Conservation (phyloP, 2,329 filamentous ascomycete species). For the Fusarium marasasianum region DNA sequence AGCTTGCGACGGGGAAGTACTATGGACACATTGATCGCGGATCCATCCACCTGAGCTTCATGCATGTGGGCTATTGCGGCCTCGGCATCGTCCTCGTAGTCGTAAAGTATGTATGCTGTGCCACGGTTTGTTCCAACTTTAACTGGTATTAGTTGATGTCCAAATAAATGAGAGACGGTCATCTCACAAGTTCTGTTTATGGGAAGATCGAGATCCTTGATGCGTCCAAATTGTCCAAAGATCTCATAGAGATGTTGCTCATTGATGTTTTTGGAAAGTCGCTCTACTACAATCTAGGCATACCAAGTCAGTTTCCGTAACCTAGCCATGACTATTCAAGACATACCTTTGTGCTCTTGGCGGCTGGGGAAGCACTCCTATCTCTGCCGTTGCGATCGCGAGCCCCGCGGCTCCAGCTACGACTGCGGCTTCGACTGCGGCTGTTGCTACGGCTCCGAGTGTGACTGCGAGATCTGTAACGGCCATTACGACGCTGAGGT, state of each 20-base stretch:
- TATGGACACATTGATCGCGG: constrained; percentile 85
- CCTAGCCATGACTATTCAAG: background rate
- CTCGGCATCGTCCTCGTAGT: constrained; percentile 81
- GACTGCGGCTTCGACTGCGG: background rate
- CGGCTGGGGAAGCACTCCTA: constrained; percentile 50
- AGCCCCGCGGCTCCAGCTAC: constrained; percentile 44
- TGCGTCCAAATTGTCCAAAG: constrained; percentile 86
- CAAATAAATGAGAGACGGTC: background rate
- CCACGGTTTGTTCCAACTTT: constrained; percentile 88
- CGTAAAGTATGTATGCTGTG: constrained; percentile 90
- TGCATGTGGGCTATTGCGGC: constrained; percentile 96
- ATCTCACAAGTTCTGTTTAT: constrained; percentile 83
- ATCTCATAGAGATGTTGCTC: constrained; percentile 90
- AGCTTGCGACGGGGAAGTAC: constrained; percentile 86
- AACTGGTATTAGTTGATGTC: constrained; percentile 19
- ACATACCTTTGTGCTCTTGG: constrained; percentile 63
- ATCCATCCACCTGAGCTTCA: constrained; percentile 91
- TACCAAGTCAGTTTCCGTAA: constrained; percentile 14
- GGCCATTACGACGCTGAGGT: constrained; percentile 48
- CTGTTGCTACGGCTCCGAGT: constrained; percentile 41
- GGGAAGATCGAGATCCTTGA: constrained; percentile 88
- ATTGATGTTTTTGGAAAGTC: constrained; percentile 93
- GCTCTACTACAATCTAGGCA: constrained; percentile 88
- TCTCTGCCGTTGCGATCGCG: constrained; percentile 50
- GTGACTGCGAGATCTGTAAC: constrained; percentile 43